Conservation (phyloP, 2,329 filamentous ascomycete genomes). For the Aspergillus chevalieri region DNA sequence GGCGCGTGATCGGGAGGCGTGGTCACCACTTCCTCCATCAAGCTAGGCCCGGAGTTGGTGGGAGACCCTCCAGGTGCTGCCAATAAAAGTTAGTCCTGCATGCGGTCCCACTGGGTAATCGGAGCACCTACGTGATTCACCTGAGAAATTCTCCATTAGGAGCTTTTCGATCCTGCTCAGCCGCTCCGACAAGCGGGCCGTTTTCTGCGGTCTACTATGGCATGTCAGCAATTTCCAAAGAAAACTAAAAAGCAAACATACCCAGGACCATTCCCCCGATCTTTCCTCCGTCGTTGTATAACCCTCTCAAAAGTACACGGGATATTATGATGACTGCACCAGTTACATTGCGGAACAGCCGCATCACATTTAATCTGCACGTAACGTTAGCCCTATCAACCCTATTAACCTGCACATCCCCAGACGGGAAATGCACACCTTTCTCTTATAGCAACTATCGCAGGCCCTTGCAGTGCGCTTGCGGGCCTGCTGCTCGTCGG, state of each 20-base stretch:
- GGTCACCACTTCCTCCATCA: background rate
- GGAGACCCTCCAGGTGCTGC: slow-evolving; percentile 15
- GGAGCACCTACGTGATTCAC: slow-evolving; percentile 16
- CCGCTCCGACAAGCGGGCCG: slow-evolving; percentile 30
- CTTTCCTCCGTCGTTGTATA: slow-evolving; percentile 24
- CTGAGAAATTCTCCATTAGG: slow-evolving; percentile 25
- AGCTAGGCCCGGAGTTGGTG: slow-evolving; percentile 1
- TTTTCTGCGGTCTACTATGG: slow-evolving; percentile 8
- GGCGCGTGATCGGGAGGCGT: slow-evolving; percentile 8
- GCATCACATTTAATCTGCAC: slow-evolving; percentile 48
- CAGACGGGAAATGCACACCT: slow-evolving; percentile 30
- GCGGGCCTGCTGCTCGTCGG: slow-evolving; percentile 9
- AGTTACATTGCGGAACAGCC: slow-evolving; percentile 42
- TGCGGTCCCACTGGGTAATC: background rate
- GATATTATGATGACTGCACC: slow-evolving; percentile 46
- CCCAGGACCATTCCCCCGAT: slow-evolving; percentile 14
- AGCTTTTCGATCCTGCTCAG: slow-evolving; percentile 38
- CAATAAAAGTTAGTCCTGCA: slow-evolving; percentile 1
- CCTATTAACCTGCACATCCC: background rate
- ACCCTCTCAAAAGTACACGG: slow-evolving; percentile 42
- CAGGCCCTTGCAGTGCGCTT: slow-evolving; percentile 37
- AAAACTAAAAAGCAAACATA: slow-evolving; percentile 8
- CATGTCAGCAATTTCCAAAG: slow-evolving; percentile 8
- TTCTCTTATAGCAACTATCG: slow-evolving; percentile 46
- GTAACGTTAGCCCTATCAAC: slow-evolving; percentile 1